Evolutionary conservation across 2,329 filamentous ascomycete genomes (phyloP).

Genomic region (Penicillium sp.): DNA sequence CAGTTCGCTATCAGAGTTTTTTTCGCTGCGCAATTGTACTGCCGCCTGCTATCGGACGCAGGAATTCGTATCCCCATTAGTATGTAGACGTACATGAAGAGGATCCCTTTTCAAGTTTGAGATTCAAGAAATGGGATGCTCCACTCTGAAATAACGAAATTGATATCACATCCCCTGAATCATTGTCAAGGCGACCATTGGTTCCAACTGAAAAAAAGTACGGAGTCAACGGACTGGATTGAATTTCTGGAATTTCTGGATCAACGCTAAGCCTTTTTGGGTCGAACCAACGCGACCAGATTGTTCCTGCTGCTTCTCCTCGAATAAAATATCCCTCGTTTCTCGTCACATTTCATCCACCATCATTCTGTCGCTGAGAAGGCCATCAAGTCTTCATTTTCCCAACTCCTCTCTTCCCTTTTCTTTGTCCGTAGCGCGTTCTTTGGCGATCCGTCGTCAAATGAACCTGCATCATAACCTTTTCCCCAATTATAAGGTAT

Average conservation of each 20-base stretch:
- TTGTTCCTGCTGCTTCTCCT: slow-evolving; percentile 16
- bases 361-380: slow-evolving; percentile 6
- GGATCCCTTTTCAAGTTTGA: background rate
- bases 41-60: background rate
- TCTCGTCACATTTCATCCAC: slow-evolving; percentile 15
- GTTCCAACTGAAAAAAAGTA: slow-evolving; percentile 13
- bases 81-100: background rate
- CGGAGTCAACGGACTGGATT: slow-evolving; percentile 2
- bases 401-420: slow-evolving; percentile 6
- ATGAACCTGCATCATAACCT: slow-evolving; percentile 91
- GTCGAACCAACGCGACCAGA: slow-evolving; percentile 20
- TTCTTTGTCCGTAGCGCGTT: slow-evolving; percentile 68
- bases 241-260: slow-evolving; percentile 20
- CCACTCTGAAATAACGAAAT: slow-evolving; percentile 4
- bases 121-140: background rate
- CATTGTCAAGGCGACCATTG: slow-evolving; percentile 10
- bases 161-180: slow-evolving; percentile 12
- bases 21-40: background rate
- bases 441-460: slow-evolving; percentile 94
- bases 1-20: slow-evolving; percentile 1
- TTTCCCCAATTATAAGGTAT: slow-evolving; percentile 67
- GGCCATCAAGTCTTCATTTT: slow-evolving; percentile 6
- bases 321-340: slow-evolving; percentile 26
- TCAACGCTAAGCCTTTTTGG: slow-evolving; percentile 25
- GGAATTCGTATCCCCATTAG: background rate